These are phyloP conservation scores for Lotmaria passim DNA, from an alignment of 208 protist species.

Conservation along the genomic window DNA sequence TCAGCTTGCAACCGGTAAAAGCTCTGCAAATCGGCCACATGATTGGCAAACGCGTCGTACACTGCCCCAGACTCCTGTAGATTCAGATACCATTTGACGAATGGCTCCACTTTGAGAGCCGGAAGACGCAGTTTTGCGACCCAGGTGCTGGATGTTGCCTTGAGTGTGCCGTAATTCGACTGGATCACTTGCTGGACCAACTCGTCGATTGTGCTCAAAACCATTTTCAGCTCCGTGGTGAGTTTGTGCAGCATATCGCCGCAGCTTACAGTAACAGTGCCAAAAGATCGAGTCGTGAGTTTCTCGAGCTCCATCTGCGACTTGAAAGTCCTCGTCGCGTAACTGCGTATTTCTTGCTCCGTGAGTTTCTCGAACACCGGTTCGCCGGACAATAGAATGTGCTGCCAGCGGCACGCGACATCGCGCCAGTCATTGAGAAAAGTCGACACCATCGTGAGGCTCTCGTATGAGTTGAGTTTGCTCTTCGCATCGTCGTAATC, in stretches of 20 bases:
- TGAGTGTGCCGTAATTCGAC: constrained; percentile 34
- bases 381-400: constrained; percentile 13
- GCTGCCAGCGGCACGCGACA: constrained; percentile 30
- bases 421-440: constrained; percentile 51
- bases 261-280: constrained; percentile 50
- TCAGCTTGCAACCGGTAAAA: constrained; percentile 47
- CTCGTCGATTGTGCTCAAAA: constrained; percentile 45
- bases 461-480: constrained; percentile 44
- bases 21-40: constrained; percentile 52
- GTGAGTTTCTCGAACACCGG: constrained; percentile 28
- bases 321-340: constrained; percentile 46
- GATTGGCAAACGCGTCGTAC: constrained; percentile 42
- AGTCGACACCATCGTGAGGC: constrained; percentile 26
- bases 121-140: constrained; percentile 41
- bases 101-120: constrained; percentile 39
- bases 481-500: constrained; percentile 46
- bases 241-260: constrained; percentile 34
- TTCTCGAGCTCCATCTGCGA: constrained; percentile 49
- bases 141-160: constrained; percentile 38
- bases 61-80: constrained; percentile 41
- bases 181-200: constrained; percentile 38
- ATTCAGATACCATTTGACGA: constrained; percentile 51
- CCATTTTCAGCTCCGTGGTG: constrained; percentile 36
- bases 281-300: constrained; percentile 42
- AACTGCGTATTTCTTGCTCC: constrained; percentile 51